phyloP scores from a whole-genome alignment of 2,329 filamentous ascomycete genomes.

The Fonsecaea monophora region DNA sequence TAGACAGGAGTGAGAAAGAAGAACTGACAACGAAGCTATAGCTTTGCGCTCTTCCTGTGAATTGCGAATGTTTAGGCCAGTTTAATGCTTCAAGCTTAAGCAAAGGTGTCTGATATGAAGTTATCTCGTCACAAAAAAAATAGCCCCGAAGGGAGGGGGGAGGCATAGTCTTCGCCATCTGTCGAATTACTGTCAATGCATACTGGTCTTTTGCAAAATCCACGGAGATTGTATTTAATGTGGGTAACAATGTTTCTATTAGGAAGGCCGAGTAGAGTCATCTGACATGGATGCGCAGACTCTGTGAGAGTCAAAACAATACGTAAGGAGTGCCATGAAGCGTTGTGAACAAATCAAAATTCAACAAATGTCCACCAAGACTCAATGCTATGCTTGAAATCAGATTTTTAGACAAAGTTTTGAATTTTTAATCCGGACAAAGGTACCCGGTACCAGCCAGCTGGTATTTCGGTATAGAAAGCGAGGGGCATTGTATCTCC shows the following conservation, averaged over 20 bases:
- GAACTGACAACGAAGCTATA: too few relatives aligned
- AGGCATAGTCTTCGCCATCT: neutral
- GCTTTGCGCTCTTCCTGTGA: neutral
- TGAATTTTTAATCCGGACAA: neutral
- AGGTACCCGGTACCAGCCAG: neutral
- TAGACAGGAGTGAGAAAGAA: neutral
- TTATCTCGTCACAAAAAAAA: conserved; percentile 2
- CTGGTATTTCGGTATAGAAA: neutral
- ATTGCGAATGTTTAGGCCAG: neutral
- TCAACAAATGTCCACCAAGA: neutral
- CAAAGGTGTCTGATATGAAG: neutral
- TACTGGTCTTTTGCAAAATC: neutral
- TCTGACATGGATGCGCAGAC: neutral
- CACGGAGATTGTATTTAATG: neutral
- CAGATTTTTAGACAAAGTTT: neutral
- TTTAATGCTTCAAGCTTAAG: neutral
- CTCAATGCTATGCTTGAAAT: neutral
- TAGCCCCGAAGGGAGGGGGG: neutral
- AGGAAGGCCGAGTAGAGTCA: neutral
- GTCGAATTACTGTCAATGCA: neutral
- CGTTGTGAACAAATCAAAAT: neutral
- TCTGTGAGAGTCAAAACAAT: neutral
- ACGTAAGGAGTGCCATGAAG: neutral
- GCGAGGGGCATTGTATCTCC: neutral
- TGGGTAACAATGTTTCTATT: neutral